Evolutionary conservation across 2,329 filamentous ascomycete species (phyloP).

Genomic region (Diplocarpon rosae): DNA sequence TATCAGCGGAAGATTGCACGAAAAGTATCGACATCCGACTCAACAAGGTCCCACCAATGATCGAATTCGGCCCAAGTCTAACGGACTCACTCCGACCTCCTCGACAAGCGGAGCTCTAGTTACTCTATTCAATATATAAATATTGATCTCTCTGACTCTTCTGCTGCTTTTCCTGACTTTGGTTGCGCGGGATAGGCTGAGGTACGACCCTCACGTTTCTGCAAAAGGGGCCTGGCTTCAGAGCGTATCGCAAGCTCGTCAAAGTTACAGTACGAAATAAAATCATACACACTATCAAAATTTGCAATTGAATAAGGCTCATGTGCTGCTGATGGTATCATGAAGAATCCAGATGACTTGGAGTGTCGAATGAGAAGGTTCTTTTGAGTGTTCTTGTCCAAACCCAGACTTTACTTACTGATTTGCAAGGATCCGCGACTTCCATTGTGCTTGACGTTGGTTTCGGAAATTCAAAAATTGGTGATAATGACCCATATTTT

Average conservation of each 20-base stretch:
- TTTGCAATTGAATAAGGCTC: conserved; percentile 28
- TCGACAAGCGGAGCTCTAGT: too few species aligned
- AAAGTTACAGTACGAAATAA: conserved; percentile 33
- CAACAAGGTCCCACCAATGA: too few species aligned
- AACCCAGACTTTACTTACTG: background rate
- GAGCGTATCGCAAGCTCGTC: conserved; percentile 35
- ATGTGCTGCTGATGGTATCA: conserved; percentile 24
- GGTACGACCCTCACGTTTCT: conserved; percentile 36
- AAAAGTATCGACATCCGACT: too few species aligned
- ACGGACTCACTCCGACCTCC: too few species aligned
- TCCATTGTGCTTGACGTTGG: conserved; percentile 34
- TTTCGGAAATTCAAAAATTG: conserved; percentile 32
- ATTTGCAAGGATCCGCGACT: conserved; percentile 29
- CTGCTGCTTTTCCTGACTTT: too few species aligned
- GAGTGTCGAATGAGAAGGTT: conserved; percentile 24
- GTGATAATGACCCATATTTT: conserved; percentile 32
- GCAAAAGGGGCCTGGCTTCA: conserved; percentile 33
- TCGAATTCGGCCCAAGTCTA: too few species aligned
- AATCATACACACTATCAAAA: conserved; percentile 27
- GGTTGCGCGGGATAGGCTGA: conserved; percentile 29
- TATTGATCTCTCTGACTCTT: too few species aligned
- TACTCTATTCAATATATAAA: too few species aligned
- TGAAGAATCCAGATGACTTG: conserved; percentile 28
- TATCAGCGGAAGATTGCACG: too few species aligned
- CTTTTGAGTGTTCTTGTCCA: background rate